A percentile compares a stretch with the other conserved stretches of the same genome.
Conservation (phyloP, 306 rosid species). For the Dalbergia oliveri region DNA sequence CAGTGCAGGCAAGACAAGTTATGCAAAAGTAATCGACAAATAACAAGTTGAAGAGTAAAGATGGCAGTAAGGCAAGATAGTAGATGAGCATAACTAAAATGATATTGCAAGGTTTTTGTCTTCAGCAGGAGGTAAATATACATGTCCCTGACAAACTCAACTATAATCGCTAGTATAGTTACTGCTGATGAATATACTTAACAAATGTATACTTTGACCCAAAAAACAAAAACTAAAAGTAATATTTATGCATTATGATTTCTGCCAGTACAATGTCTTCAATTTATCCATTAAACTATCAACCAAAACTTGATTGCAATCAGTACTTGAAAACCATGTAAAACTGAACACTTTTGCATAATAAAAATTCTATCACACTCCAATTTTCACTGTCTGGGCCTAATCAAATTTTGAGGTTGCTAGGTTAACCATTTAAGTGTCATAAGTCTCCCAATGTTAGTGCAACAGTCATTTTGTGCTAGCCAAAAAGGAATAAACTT, state of each 20-base stretch:
- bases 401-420: too few relatives aligned
- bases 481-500: too few relatives aligned
- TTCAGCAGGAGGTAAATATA: constrained; percentile 30
- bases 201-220: background rate
- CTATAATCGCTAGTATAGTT: constrained; percentile 1
- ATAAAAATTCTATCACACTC: background rate
- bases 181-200: background rate
- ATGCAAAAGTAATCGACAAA: constrained; percentile 18
- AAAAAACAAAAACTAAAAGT: background rate
- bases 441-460: too few relatives aligned
- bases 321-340: background rate
- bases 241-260: background rate
- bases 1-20: background rate
- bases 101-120: constrained; percentile 14
- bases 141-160: constrained; percentile 16
- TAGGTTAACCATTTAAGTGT: too few relatives aligned
- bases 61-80: background rate
- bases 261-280: background rate
- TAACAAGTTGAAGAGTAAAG: constrained; percentile 5
- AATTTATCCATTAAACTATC: background rate
- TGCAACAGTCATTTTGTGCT: too few relatives aligned
- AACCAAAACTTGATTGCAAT: constrained; percentile 13
- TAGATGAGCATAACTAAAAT: constrained; percentile 18
- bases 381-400: background rate
- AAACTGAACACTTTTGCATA: background rate